Conservation (phyloP, 495 filamentous ascomycete species). For the Podospora pseudoanserina region DNA sequence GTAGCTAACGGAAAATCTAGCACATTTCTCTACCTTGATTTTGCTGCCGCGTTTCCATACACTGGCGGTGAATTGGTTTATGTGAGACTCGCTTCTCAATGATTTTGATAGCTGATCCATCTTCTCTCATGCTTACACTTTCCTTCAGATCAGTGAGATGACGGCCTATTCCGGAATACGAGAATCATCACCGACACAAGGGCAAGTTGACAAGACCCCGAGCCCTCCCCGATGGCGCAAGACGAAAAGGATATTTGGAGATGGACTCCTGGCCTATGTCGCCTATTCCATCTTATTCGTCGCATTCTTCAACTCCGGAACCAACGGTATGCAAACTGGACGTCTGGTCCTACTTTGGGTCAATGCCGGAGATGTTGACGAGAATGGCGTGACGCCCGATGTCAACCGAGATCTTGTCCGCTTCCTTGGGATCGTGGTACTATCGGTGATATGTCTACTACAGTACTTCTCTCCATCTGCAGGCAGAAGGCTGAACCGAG, state of each 20-base stretch:
- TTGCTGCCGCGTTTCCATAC: slow-evolving; percentile 1
- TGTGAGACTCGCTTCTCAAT: background rate
- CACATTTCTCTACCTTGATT: background rate
- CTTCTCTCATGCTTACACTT: background rate
- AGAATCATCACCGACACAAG: too few species aligned
- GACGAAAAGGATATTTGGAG: background rate
- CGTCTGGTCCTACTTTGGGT: background rate
- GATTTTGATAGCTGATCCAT: too few species aligned
- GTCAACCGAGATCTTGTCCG: slow-evolving; percentile 2
- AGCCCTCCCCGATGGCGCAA: background rate
- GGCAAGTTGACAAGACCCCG: too few species aligned
- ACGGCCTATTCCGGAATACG: background rate
- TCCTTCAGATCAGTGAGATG: background rate
- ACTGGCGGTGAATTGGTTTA: slow-evolving; percentile 1
- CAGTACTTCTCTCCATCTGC: background rate
- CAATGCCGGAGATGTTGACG: background rate
- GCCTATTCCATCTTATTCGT: background rate
- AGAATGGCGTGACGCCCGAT: background rate
- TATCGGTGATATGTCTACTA: background rate
- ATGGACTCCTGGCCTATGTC: slow-evolving; percentile 1
- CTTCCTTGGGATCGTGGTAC: background rate
- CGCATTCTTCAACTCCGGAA: background rate
- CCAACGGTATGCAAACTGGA: slow-evolving; percentile 3
- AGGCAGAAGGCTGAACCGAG: background rate
- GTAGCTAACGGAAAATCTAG: background rate